Evolutionary conservation across 2,329 filamentous ascomycete genomes (phyloP), one percentile per base, ranked within the genome.

Genomic region (Botrytis hyacinthi): DNA sequence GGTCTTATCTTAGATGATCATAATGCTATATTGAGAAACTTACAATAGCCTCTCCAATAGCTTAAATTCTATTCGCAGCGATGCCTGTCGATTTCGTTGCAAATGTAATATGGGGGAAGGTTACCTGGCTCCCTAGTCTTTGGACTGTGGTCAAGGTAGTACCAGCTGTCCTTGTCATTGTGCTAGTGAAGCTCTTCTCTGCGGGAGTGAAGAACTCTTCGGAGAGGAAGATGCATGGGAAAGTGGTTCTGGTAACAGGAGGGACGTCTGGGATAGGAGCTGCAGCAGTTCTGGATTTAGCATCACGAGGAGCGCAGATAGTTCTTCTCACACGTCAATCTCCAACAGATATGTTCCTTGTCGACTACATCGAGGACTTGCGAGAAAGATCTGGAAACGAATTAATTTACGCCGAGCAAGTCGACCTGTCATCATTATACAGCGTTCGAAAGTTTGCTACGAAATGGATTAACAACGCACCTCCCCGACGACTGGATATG

Each of bases 391-490:
- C 94, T 12, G 87, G 89, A 46, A 98, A 98, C 83, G 87, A 95
- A 74, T 87, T 99, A 80, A 93, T 99, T 78, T 98, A 97, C 79
- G 94, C 96, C 74, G 96, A 99, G 82, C 93, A 97, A 83, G 94
- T 97, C 78, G 94, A 99, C 80, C 88, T 99, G 42, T 85, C 91
- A 20, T 95, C 92, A 26, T 86, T 99, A n/a, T 90, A 97, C 82
- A 97, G 93, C 82, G 91, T 99, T 78, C 92, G 96, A 57, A 87
- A 91, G 76, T 99, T 99, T 81, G 96, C 96, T 20, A 99, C 96
- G 0, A 95, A 94, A 84, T 99, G 97, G 95, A 94, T 99, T 77
- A 95, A 99, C 82, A 98, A 98, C 82, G 89, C 93, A 35, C 95
- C 96, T 4, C 93, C 95, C 14, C 88, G 97, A 73, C 87, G 97